Evolutionary conservation across 306 rosid species (phyloP).

Genomic region (Malus sieversii): DNA sequence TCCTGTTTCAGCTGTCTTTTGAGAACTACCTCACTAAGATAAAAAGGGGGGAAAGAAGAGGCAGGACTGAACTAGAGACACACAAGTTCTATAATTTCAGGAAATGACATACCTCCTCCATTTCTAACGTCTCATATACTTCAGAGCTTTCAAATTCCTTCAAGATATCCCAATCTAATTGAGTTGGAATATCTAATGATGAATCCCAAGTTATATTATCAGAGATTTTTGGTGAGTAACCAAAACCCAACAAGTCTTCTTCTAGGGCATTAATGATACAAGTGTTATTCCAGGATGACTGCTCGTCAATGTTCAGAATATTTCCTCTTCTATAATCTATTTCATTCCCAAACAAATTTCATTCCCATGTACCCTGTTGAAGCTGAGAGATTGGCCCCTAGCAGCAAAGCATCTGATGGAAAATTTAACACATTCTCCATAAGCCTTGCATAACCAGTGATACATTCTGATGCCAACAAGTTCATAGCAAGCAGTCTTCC

Average conservation of each 20-base stretch:
- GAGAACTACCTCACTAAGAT: conserved; percentile 12
- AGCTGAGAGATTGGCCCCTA: conserved; percentile 73
- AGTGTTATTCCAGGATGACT: conserved; percentile 18
- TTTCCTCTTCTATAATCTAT: conserved; percentile 18
- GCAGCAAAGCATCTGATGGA: conserved; percentile 69
- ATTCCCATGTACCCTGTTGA: conserved; percentile 65
- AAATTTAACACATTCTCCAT: conserved; percentile 81
- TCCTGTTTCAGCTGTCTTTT: conserved; percentile 16
- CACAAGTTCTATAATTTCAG: conserved; percentile 13
- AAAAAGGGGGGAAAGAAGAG: conserved; percentile 7
- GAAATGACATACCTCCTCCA: conserved; percentile 66
- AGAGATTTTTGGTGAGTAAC: conserved; percentile 30
- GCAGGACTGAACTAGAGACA: conserved; percentile 7
- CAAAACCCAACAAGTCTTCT: conserved; percentile 36
- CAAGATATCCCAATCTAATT: conserved; percentile 53
- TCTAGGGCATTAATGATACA: conserved; percentile 64
- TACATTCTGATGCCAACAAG: conserved; percentile 76
- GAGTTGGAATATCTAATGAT: conserved; percentile 36
- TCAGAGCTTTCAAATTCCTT: conserved; percentile 66
- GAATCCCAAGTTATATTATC: conserved; percentile 44
- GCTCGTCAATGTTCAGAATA: conserved; percentile 23
- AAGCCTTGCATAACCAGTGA: conserved; percentile 70
- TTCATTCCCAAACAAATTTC: conserved; percentile 60
- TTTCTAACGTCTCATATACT: conserved; percentile 75
- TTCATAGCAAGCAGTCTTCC: conserved; percentile 78